A percentile compares a stretch with the other conserved stretches of the same genome.
phyloP scores from a whole-genome alignment of 2,329 filamentous ascomycete species.

The Alternaria sp. region DNA sequence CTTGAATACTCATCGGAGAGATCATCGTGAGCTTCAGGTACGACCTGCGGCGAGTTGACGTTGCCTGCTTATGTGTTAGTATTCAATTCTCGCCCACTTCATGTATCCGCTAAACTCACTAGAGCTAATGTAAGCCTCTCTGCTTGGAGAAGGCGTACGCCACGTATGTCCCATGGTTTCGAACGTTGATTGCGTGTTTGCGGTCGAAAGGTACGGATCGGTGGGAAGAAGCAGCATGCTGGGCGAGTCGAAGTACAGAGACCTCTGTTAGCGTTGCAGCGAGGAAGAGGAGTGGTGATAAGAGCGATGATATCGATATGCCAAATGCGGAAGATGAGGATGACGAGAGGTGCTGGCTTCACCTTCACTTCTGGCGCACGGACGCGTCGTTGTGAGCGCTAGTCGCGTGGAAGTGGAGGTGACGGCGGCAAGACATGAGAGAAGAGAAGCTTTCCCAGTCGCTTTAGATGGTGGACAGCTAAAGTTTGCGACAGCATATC shows the following conservation, averaged over 20 bases:
- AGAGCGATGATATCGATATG: neutral
- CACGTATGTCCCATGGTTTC: neutral
- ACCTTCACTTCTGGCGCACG: slow-evolving; percentile 2
- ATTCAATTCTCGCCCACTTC: neutral
- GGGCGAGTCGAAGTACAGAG: neutral
- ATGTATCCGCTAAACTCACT: neutral
- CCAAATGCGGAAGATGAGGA: neutral
- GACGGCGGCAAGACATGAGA: neutral
- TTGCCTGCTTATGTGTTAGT: neutral
- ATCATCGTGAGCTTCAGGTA: neutral
- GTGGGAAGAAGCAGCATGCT: neutral
- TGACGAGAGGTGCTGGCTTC: slow-evolving; percentile 5
- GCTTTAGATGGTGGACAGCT: neutral
- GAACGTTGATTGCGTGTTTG: neutral
- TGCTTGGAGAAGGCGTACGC: slow-evolving; percentile 18
- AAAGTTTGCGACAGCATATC: neutral
- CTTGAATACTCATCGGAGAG: neutral
- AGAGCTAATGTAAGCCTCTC: neutral
- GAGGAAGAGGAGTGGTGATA: neutral
- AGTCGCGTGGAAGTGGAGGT: neutral
- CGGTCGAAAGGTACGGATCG: neutral
- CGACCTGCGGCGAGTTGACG: neutral
- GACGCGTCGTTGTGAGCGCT: neutral
- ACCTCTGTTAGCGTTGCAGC: neutral
- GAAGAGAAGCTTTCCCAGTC: neutral